Evolutionary conservation across 768 basidiomycete genomes (phyloP), one percentile per base, ranked within the genome.

Genomic region (Podaxis carcinomalis): DNA sequence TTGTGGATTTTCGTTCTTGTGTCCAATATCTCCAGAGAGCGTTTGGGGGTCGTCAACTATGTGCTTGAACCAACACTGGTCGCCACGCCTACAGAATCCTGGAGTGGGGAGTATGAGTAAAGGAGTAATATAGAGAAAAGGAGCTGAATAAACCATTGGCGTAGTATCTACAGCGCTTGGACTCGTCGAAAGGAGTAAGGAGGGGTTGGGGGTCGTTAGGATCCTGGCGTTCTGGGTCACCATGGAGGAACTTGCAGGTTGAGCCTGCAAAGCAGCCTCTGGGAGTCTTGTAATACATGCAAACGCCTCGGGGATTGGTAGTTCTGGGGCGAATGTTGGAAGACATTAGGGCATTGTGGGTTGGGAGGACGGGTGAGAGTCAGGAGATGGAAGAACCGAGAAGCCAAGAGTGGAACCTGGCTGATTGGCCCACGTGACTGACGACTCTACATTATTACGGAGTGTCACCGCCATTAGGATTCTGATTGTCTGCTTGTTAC

Each of bases 211-310:
- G 57, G 51, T 57, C 63, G 37, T 69, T 71, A 66, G 70, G 79
- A 47, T 25, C 50, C 5, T 42, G 40, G 10, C 49, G 54, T 70
- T 66, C 75, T 66, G 68, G 64, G 47, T 70, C 75, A 51, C 82
- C 83, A 62, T 93, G 91, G 10, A 89, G 77, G 71, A 92, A 93
- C 77, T 89, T 92, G 84, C 91, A 93, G 5, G 72, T 71, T 55
- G 83, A 72, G 37, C 84, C 87, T 5, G 84, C 80, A 63, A 84
- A 89, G 73, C 91, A 93, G 6, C 92, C 91, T 52, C 88, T 76
- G 0, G 78, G 70, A 19, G 81, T 78, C 13, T 75, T 72, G 68
- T 89, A 90, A 69, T 88, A 92, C 54, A 76, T 78, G 75, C 91
- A 93, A 49, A 85, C 68, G 0, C 90, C 90, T 51, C 90, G 80